phyloP scores from a whole-genome alignment of 306 rosid genomes.

The Astragalus glycyphyllos region DNA sequence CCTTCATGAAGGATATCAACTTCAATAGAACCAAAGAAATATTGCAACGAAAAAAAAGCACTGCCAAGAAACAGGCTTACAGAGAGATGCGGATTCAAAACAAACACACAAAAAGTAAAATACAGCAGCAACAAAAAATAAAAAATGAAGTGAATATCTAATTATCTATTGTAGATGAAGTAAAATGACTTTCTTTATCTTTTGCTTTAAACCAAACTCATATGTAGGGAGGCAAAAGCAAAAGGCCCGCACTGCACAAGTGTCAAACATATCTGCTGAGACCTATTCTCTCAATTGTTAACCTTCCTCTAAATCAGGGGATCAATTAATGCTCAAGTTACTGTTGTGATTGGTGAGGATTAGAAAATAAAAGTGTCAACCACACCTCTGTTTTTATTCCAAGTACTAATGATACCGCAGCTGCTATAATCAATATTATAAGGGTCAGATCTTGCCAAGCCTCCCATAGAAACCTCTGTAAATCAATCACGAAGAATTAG shows the following conservation, averaged over 20 bases:
- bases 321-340: constrained; percentile 26
- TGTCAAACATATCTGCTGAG: constrained; percentile 15
- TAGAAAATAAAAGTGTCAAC: constrained; percentile 17
- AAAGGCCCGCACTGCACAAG: constrained; percentile 1
- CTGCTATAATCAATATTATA: constrained; percentile 87
- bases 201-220: constrained; percentile 8
- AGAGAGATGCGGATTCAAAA: constrained; percentile 6
- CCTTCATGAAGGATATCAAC: constrained; percentile 17
- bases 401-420: constrained; percentile 78
- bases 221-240: constrained; percentile 23
- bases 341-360: constrained; percentile 24
- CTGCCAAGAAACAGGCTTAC: not conserved
- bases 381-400: constrained; percentile 91
- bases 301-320: constrained; percentile 31
- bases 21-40: constrained; percentile 15
- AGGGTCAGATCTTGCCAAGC: constrained; percentile 98
- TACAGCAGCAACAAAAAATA: not conserved
- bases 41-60: constrained; percentile 25
- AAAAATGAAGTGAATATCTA: not conserved
- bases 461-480: constrained; percentile 96
- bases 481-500: constrained; percentile 35
- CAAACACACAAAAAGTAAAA: not conserved
- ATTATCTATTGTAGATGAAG: constrained; percentile 14
- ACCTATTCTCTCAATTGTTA: constrained; percentile 15
- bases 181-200: constrained; percentile 23